Percentiles rank a stretch among this genome's conserved stretches.
These are phyloP conservation scores for Schizothecium vesticola DNA, from an alignment of 495 filamentous ascomycete species.

Conservation along the genomic window DNA sequence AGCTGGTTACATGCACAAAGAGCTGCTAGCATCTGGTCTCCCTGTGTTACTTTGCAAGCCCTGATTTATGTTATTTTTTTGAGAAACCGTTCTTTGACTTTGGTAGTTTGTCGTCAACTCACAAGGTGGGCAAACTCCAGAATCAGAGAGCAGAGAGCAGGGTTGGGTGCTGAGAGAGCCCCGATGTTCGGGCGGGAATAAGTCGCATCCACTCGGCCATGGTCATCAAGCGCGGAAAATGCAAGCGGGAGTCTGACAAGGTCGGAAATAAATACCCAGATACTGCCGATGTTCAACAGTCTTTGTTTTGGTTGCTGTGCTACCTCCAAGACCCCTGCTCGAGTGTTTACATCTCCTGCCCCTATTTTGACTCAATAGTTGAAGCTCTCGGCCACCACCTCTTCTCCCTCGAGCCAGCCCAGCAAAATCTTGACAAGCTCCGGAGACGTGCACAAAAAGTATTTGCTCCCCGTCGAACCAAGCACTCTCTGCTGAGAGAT, in stretches of 20 bases:
- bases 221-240: background rate
- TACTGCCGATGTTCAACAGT: background rate
- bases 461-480: slow-evolving; percentile 42
- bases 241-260: background rate
- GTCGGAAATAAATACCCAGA: background rate
- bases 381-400: slow-evolving; percentile 65
- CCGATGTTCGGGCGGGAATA: background rate
- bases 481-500: slow-evolving; percentile 53
- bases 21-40: background rate
- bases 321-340: background rate
- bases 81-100: background rate
- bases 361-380: slow-evolving; percentile 46
- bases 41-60: background rate
- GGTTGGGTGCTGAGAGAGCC: background rate
- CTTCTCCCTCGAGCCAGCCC: slow-evolving; percentile 59
- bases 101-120: background rate
- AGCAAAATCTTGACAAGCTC: slow-evolving; percentile 51
- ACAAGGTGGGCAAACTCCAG: too few species aligned
- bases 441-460: slow-evolving; percentile 62
- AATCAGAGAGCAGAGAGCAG: background rate
- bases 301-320: background rate
- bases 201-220: background rate
- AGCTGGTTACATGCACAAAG: background rate
- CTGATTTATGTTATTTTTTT: too few species aligned
- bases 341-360: background rate